These are phyloP conservation scores for Cutaneotrichosporon sp. DNA, from an alignment of 1,284 basidiomycete genomes.

Conservation along the genomic window DNA sequence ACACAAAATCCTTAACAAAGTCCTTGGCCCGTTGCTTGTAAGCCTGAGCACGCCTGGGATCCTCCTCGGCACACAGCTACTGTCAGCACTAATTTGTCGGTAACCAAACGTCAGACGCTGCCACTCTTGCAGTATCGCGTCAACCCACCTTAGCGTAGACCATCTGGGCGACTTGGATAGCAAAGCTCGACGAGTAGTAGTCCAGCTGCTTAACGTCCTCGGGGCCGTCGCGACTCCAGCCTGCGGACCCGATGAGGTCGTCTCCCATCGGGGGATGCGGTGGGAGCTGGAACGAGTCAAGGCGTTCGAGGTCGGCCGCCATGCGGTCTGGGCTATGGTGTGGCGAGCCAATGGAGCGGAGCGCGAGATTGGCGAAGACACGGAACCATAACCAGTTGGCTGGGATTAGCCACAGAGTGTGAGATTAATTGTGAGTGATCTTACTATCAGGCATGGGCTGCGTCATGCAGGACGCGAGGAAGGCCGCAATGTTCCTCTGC, in stretches of 20 bases:
- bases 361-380: slow-evolving; percentile 72
- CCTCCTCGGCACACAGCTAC: slow-evolving; percentile 55
- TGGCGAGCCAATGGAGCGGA: slow-evolving; percentile 63
- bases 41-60: slow-evolving; percentile 64
- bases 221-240: slow-evolving; percentile 74
- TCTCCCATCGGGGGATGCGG: slow-evolving; percentile 51
- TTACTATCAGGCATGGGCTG: slow-evolving; percentile 59
- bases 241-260: slow-evolving; percentile 43
- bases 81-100: not conserved
- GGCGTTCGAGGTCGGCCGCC: slow-evolving; percentile 70
- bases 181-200: slow-evolving; percentile 76
- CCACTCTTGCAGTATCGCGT: not conserved
- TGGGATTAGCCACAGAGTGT: slow-evolving; percentile 46
- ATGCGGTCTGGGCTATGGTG: slow-evolving; percentile 63
- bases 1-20: slow-evolving; percentile 69
- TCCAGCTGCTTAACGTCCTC: slow-evolving; percentile 74
- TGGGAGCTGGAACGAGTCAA: slow-evolving; percentile 73
- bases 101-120: not conserved
- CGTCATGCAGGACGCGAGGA: slow-evolving; percentile 72
- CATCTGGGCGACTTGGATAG: slow-evolving; percentile 72
- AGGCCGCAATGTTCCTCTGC: slow-evolving; percentile 63
- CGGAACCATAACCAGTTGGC: slow-evolving; percentile 82
- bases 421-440: slow-evolving; percentile 10
- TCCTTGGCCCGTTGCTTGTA: slow-evolving; percentile 64
- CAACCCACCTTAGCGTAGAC: slow-evolving; percentile 61